Base-by-base conservation (phyloP, 2,329 filamentous ascomycete genomes). In the Cladorrhinum sp. region DNA sequence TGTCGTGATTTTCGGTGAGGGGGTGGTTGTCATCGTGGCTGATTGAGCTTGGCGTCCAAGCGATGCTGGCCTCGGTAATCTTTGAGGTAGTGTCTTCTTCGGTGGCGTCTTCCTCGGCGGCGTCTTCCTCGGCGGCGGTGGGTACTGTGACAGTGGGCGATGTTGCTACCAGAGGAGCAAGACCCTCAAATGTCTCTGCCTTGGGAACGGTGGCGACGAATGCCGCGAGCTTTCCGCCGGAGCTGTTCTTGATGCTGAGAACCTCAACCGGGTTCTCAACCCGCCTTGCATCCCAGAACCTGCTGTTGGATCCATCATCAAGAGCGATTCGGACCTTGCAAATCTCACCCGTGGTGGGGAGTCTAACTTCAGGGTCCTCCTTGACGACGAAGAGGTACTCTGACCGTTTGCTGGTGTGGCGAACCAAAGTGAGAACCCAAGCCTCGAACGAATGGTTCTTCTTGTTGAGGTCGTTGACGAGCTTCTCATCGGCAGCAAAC, bases 301-400 rank as follows among this genome's bases (percentile, higher is more conserved):
- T 18, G 5, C 49, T 61, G 6, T 29, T 4, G 4, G 23, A 10
- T 9, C 45, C 25, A 7, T 61, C 56, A 2, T 8, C 32, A 4
- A 64, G 53, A 5, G 51, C 45, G 22, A 64, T 16, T 13, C 62
- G 24, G 5, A 64, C 12, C 16, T 41, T 61, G 16, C 38, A 52
- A 2, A 32, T 48, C 16, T 59, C 62, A 2, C 52, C 52, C 24
- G 20, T 23, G 7, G 52, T 22, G 1, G 62, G 59, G 1, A 64
- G 36, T 25, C 54, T 59, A 3, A 24, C 29, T 18, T 64, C 62
- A 32, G 50, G 52, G 20, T 55, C 22, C 1, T 49, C 51, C 12
- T 55, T 27, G 23, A 64, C 62, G 13, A 59, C 9, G 8, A 63
- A 5, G 3, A 61, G 16, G 29, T 59, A 61, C 20, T 61, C 59